Conservation (phyloP, 2,329 filamentous ascomycete genomes). For the Chaetomium sp. region DNA sequence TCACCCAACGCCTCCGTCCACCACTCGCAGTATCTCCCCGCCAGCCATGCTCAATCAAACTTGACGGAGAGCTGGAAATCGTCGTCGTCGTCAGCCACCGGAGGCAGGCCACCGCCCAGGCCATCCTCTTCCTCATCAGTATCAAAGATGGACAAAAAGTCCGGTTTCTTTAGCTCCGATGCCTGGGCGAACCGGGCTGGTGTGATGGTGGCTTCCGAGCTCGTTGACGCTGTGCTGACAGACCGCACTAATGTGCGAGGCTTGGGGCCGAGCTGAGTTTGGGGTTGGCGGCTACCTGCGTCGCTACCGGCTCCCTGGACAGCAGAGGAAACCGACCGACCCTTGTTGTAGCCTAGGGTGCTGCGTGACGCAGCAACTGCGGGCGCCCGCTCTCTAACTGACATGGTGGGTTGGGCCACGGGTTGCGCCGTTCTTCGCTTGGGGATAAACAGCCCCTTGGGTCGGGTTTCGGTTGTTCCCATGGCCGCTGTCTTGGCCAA, state of each 20-base stretch:
- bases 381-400: conserved; percentile 59
- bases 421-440: conserved; percentile 42
- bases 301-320: conserved; percentile 40
- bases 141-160: conserved; percentile 62
- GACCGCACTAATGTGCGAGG: conserved; percentile 38
- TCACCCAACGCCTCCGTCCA: conserved; percentile 20
- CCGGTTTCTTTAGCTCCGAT: conserved; percentile 45
- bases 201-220: conserved; percentile 51
- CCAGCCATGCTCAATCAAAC: conserved; percentile 29
- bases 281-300: conserved; percentile 26
- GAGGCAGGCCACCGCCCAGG: conserved; percentile 42
- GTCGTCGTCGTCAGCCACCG: conserved; percentile 51
- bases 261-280: conserved; percentile 26
- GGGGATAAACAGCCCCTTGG: conserved; percentile 21
- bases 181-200: conserved; percentile 47
- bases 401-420: conserved; percentile 48
- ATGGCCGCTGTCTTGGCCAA: conserved; percentile 22
- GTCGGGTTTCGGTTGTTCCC: conserved; percentile 37
- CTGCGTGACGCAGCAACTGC: conserved; percentile 72
- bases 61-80: conserved; percentile 59
- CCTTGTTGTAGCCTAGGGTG: conserved; percentile 84
- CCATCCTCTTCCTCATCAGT: conserved; percentile 50
- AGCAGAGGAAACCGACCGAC: conserved; percentile 59
- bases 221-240: conserved; percentile 43
- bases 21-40: conserved; percentile 20